Base-by-base conservation (phyloP, 805 yeast genomes). In the Barnettozyma pratensis region DNA sequence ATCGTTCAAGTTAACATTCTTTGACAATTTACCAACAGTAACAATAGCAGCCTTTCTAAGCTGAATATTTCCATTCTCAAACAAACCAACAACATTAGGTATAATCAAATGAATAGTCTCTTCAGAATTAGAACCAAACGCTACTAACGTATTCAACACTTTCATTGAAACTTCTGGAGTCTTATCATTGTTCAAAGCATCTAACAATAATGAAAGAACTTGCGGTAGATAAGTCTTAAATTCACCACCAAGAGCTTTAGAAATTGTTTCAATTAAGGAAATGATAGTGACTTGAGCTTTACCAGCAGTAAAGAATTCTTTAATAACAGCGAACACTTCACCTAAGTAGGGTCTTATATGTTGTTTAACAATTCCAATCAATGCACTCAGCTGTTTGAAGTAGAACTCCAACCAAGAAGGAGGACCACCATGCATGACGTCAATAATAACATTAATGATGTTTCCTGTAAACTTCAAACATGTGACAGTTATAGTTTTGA, bases 391-490 rank as follows among this genome's bases (percentile, higher is more conserved):
- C 59, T 92, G 97, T 61, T 90, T 89, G 67, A 94, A 90, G 60
- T 91, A 87, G 48, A 91, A 85, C 57, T 89, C 96, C 14, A 88
- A 71, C 80, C 88, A 80, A 0, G 87, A 78, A 2, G 83, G 81
- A 3, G 91, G 85, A 60, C 92, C 87, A 1, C 83, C 74, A 46
- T 82, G 83, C 89, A 94, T 88, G 6, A 92, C 97, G 35, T 76
- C 76, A 31, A 89, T 74, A 53, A 94, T 81, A 0, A 96, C 96
- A 1, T 96, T 96, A 31, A 94, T 82, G 10, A 92, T 87, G 49
- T 88, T 88, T 30, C 86, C 86, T 48, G 95, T 68, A 63, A 88
- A 92, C n/a, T 91, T 81, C 12, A 91, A 94, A 65, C 97, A 91
- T 48, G 92, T 81, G 49, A 87, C 72, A 0, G 97, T 96, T 52